Evolutionary conservation across 345 rosid genomes (phyloP), one percentile per base, ranked within the genome.

Genomic region (Populus nigra): DNA sequence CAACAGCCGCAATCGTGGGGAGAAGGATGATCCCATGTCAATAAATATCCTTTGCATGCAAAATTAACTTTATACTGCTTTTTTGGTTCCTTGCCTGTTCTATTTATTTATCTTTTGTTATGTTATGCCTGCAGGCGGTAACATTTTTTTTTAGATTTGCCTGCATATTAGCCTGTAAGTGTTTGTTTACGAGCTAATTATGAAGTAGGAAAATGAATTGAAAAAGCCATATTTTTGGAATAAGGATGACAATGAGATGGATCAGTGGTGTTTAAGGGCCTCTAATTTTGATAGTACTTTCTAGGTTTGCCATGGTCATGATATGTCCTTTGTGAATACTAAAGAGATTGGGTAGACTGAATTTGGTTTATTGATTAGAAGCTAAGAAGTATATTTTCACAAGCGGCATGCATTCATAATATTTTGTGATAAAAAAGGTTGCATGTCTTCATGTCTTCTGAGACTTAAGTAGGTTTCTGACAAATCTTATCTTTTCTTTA

Each of bases 1-100:
- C 73, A 87, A 84, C 76, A 90, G 94, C 84, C 90, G 92, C 76
- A 92, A 86, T 85, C 94, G 97, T 22, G 93, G 98, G n/a, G 98
- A 93, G 86, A 91, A 88, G 82, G 97, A 85, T n/a, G 90, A 91
- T 84, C 87, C 83, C n/a, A 88, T 88, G 90, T 43, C 78, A 75
- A 84, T 85, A 53, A 81, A 92, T 93, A 95, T 93, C 98, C 97
- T 93, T 92, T 87, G 47, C 47, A 49, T 66, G 65, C 39, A 17
- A 71, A 65, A 50, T 5, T 53, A 53, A 8, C 59, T 53, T 20
- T 18, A 20, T 2, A 18, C 59, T 8, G 7, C 38, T 33, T 20
- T 43, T n/a, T 29, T 63, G 65, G 35, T 53, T 69, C 35, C 29
- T 49, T 38, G 10, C 41, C 8, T 17, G 61, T 1, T 1, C 53